phyloP scores from a whole-genome alignment of 148 eudicot genomes.

The Talinum fruticosum region DNA sequence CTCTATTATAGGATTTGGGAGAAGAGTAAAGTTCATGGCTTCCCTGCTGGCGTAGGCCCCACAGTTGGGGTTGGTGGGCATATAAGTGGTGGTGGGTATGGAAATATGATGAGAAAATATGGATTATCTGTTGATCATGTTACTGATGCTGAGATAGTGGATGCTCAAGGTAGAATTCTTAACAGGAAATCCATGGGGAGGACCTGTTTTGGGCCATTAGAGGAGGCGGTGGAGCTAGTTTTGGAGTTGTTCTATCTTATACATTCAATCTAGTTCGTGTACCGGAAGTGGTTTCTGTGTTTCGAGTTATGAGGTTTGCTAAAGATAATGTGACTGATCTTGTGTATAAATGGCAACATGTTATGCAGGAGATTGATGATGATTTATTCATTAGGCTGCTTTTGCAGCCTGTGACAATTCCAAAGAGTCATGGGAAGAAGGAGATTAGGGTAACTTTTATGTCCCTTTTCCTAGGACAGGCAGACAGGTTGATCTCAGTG shows the following conservation, averaged over 20 bases:
- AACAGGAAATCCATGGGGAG: conserved; percentile 49
- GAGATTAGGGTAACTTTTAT: conserved; percentile 22
- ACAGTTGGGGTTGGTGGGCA: conserved; percentile 58
- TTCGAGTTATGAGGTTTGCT: conserved; percentile 29
- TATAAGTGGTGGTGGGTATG: conserved; percentile 59
- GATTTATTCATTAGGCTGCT: conserved; percentile 35
- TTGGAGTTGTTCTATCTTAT: conserved; percentile 41
- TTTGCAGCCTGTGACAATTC: conserved; percentile 13
- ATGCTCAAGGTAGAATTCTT: conserved; percentile 38
- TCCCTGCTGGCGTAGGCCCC: conserved; percentile 50
- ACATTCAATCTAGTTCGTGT: conserved; percentile 37
- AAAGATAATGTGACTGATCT: conserved; percentile 33
- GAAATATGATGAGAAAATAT: conserved; percentile 42
- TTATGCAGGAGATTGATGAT: conserved; percentile 31
- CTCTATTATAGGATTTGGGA: conserved; percentile 36
- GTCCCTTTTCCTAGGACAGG: conserved; percentile 33
- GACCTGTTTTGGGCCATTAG: conserved; percentile 48
- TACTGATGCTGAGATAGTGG: conserved; percentile 42
- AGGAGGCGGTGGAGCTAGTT: conserved; percentile 57
- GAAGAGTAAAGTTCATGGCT: conserved; percentile 38
- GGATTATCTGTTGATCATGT: conserved; percentile 43
- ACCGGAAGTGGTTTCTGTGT: conserved; percentile 45
- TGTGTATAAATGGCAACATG: conserved; percentile 43
- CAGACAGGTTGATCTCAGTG: conserved; percentile 27
- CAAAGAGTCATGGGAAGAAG: conserved; percentile 11